Evolutionary conservation across 2,329 filamentous ascomycete genomes (phyloP), one percentile per base, ranked within the genome.

Genomic region (Bimuria novae-zelandiae): DNA sequence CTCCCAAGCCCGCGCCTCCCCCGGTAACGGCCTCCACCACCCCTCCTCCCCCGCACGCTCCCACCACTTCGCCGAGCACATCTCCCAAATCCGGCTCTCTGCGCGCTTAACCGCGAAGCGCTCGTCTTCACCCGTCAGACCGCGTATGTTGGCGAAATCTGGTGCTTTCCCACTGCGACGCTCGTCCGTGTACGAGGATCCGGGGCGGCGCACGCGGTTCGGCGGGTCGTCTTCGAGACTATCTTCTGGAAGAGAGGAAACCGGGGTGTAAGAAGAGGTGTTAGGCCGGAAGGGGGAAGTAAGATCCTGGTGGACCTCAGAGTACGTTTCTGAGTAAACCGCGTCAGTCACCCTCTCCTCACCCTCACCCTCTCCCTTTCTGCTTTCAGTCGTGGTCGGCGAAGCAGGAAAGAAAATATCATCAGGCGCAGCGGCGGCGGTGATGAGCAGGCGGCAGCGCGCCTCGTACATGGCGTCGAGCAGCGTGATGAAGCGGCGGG

Each of bases 41-140:
- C 73, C 79, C 6, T 79, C 75, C 3, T 81, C 82, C 22, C 80
- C 80, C 84, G 85, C 77, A 41, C 88, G 76, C 2, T 80, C 80
- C 76, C 90, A 90, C 89, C 89, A 93, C 55, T 82, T 77, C 32
- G 78, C 79, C 16, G 88, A 84, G 70, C 89, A 93, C 68, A 94
- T 84, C 74, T 94, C 89, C 89, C 89, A 94, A 3, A 94, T 76
- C n/a, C 90, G 78, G 59, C 87, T 90, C 37, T 84, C 80, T 1
- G 89, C 90, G 21, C 90, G 80, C 72, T 90, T 90, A 62, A 91
- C 92, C 0, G 89, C 89, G 68, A 94, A 94, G 11, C 84, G 80
- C 71, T 93, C 89, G 69, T 93, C 90, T 68, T 92, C 88, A 11
- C 90, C 90, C 0, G 88, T 92, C 64, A 93, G 89, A 0, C 83